Base-by-base conservation (phyloP, 2,329 filamentous ascomycete species). In the Didymella pinodella region DNA sequence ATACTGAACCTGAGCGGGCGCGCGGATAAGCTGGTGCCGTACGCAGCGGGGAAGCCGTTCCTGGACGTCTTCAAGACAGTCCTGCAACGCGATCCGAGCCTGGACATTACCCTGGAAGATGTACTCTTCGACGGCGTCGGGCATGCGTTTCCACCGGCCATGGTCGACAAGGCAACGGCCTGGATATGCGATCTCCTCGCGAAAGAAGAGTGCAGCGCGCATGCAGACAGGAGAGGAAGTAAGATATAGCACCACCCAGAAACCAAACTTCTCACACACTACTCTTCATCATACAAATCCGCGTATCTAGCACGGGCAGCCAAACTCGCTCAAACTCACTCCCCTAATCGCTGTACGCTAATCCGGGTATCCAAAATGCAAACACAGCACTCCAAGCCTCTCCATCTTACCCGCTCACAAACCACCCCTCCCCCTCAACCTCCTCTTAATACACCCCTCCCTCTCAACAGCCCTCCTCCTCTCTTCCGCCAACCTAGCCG, bases 11-110 rank as follows among this genome's bases (percentile, higher is more conserved):
- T 83, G 5, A 76, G 74, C 11, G 86, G 86, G 1, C 93, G 92
- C 79, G 84, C 80, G 0, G 91, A 95, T 70, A 88, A 87, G 67
- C 77, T 94, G 3, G 91, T 95, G 16, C 90, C 91, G 14, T 90
- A 91, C 66, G 77, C 78, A 25, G 84, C 81, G 54, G 83, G 83
- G 3, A 80, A 84, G 70, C 82, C 85, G 0, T 90, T 94, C 61
- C 62, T 91, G 22, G 75, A 81, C 0, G 85, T 88, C 62, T 77
- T 95, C 55, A 86, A 87, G 70, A 76, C 80, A 69, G 44, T 89
- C 82, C 83, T 88, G 81, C 59, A 55, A 1, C 79, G 81, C 2
- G 84, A 88, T 7, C 48, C 65, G 7, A 55, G 64, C 18, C 81
- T 85, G 0, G 77, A 78, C 0, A 77, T 91, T 2, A 79, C 79